Conservation (phyloP, 306 rosid genomes). For the Rosa lucieae region DNA sequence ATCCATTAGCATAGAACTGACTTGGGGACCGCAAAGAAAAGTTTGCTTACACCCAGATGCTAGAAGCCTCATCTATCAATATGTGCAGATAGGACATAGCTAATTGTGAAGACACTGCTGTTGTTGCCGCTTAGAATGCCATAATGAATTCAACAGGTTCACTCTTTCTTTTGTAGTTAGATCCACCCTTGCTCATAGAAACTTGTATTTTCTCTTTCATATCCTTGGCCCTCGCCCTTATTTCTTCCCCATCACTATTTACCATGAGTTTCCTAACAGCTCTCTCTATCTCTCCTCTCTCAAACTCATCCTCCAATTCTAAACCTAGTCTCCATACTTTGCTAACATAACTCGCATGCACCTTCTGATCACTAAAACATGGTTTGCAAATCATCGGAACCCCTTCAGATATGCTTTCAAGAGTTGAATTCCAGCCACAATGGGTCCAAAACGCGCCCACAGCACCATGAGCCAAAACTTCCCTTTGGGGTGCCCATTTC, state of each 20-base stretch:
- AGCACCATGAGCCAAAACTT: constrained; percentile 51
- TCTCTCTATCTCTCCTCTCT: constrained; percentile 52
- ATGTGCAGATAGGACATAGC: background rate
- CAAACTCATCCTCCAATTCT: constrained; percentile 26
- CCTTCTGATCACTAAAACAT: constrained; percentile 51
- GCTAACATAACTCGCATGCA: constrained; percentile 50
- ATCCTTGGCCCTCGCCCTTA: constrained; percentile 38
- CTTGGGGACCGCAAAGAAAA: background rate
- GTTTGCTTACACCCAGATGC: background rate
- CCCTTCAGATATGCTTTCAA: constrained; percentile 64
- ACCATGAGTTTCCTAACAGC: constrained; percentile 35
- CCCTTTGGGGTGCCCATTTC: constrained; percentile 73
- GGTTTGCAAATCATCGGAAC: constrained; percentile 70
- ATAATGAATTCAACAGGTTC: constrained; percentile 17
- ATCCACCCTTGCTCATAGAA: constrained; percentile 26
- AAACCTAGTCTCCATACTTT: constrained; percentile 58
- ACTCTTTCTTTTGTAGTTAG: constrained; percentile 16
- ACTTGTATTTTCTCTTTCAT: constrained; percentile 42
- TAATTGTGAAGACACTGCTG: background rate
- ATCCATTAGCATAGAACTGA: background rate
- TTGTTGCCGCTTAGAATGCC: background rate
- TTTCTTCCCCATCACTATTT: constrained; percentile 43
- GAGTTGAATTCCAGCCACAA: constrained; percentile 67
- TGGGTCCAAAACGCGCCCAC: constrained; percentile 72
- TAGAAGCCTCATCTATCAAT: constrained; percentile 7